Evolutionary conservation across 345 rosid species (phyloP), one percentile per base, ranked within the genome.

Genomic region (Lumnitzera racemosa): DNA sequence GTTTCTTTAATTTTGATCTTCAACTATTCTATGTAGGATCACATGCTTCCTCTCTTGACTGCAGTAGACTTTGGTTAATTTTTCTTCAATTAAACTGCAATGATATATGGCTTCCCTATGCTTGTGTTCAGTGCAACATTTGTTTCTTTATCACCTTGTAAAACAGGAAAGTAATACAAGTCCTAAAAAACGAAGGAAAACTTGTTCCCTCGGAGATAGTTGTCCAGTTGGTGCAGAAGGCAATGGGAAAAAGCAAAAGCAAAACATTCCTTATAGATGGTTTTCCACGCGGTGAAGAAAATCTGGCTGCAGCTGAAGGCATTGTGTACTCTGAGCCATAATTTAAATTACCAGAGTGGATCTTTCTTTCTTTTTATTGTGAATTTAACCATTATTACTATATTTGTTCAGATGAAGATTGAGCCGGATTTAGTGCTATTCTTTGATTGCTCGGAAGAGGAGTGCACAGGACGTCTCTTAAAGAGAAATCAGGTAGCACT

Each of bases 241-340:
- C 66, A 11, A 74, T 72, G 74, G 50, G 47, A 49, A 55, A 16
- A 57, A 69, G 66, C 13, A 17, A 62, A 49, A 72, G 65, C 66
- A 64, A 75, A 49, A 67, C 52, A 16, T 72, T 67, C 58, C 24
- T 78, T 46, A 51, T 75, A 16, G 80, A 72, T 56, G 80, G 75
- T 5, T 75, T 78, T 56, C 80, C 80, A 8, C 68, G 80, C 13
- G 58, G 64, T 51, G 62, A 78, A 64, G 73, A 72, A 61, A 74
- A 75, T 59, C 63, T 65, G 0, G 25, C 55, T 46, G 75, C 73
- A 2, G 71, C 69, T 46, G 75, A 72, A 57, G 61, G 51, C 31
- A 69, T 57, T 55, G 77, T 69, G 24, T 23, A 61, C 58, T 23
- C 17, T 23, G 27, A 25, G 2, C 29, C 24, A 31, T 47, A 2